Percentiles rank a stretch among this genome's conserved stretches.
Conservation (phyloP, 1,139 yeast genomes). For the Kodamaea derodonti region DNA sequence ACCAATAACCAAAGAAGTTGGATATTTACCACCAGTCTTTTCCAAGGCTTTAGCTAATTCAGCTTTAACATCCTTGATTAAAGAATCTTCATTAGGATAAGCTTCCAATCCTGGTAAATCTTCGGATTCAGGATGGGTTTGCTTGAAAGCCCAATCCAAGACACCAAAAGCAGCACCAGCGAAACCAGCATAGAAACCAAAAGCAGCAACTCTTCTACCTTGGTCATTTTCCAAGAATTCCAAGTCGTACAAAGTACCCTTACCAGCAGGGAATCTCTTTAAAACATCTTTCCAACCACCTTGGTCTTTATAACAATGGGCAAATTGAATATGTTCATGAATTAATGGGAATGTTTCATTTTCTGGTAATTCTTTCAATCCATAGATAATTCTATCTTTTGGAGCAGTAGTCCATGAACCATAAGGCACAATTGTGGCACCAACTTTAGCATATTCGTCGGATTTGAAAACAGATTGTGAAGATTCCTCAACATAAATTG, state of each 20-base stretch:
- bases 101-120: slow-evolving; percentile 77
- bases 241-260: slow-evolving; percentile 85
- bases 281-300: slow-evolving; percentile 95
- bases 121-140: slow-evolving; percentile 57
- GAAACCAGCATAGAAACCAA: slow-evolving; percentile 97
- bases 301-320: slow-evolving; percentile 97
- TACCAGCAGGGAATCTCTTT: slow-evolving; percentile 83
- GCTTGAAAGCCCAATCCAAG: slow-evolving; percentile 92
- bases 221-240: slow-evolving; percentile 92
- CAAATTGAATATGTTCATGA: slow-evolving; percentile 96
- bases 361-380: slow-evolving; percentile 94
- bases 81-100: slow-evolving; percentile 72
- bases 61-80: slow-evolving; percentile 65
- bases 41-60: slow-evolving; percentile 58
- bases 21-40: slow-evolving; percentile 60
- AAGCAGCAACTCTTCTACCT: slow-evolving; percentile 98
- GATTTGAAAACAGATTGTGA: slow-evolving; percentile 75
- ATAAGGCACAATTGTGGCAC: slow-evolving; percentile 85
- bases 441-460: slow-evolving; percentile 73
- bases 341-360: slow-evolving; percentile 82
- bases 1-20: slow-evolving; percentile 86
- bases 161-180: slow-evolving; percentile 98
- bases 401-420: slow-evolving; percentile 95
- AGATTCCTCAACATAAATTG: slow-evolving; percentile 81
- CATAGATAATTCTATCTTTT: slow-evolving; percentile 80